Percentiles rank a stretch among this genome's conserved stretches.
phyloP scores from a whole-genome alignment of 2,329 filamentous ascomycete genomes.

The Pestalotiopsis sp. region DNA sequence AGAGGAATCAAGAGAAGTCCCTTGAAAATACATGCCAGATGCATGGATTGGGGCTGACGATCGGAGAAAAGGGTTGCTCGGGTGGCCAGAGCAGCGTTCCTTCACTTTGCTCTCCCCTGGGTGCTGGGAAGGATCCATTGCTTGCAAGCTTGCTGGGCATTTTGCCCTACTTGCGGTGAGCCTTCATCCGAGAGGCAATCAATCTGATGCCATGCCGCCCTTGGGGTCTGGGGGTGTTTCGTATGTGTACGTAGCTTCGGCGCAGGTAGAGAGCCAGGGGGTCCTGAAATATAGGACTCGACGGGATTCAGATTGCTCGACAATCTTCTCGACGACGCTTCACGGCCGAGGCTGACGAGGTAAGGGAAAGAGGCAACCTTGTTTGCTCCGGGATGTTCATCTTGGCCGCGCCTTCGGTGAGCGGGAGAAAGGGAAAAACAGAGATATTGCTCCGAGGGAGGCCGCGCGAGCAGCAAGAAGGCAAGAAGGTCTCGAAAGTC shows the following conservation, averaged over 20 bases:
- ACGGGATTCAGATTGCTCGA: not conserved
- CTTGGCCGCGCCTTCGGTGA: not conserved
- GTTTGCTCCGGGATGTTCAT: not conserved
- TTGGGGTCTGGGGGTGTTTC: not conserved
- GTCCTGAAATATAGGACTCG: not conserved
- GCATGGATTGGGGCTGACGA: not conserved
- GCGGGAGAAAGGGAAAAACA: not conserved
- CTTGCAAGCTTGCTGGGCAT: not conserved
- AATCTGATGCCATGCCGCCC: not conserved
- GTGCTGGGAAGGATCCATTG: not conserved
- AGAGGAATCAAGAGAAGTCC: not conserved
- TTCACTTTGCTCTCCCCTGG: not conserved
- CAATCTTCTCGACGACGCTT: not conserved
- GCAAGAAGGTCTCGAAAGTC: not conserved
- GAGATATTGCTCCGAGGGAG: not conserved
- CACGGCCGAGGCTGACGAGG: constrained; percentile 10
- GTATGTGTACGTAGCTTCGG: not conserved
- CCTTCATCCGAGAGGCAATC: constrained; percentile 1
- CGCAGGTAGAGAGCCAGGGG: not conserved
- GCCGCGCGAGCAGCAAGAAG: not conserved
- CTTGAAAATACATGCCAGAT: not conserved
- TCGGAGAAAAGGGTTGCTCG: not conserved
- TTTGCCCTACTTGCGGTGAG: not conserved
- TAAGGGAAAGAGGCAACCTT: constrained; percentile 6
- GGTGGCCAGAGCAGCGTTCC: not conserved